Conservation (phyloP, 108 stramenopile species). For the Nitzschia sp. region DNA sequence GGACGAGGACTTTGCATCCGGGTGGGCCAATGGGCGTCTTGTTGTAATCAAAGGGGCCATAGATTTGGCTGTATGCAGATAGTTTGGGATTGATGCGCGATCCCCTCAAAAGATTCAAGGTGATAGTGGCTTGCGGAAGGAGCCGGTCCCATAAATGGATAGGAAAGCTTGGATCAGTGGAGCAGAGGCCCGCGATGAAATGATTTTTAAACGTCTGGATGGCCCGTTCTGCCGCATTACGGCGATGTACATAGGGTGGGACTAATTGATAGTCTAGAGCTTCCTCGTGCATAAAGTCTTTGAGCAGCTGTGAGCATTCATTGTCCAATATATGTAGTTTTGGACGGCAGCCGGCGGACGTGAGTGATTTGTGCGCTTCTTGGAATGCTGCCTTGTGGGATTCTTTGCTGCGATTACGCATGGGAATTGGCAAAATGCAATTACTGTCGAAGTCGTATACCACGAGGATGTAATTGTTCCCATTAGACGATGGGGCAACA, state of each 20-base stretch:
- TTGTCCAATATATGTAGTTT: too few relatives aligned
- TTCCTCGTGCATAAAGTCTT: constrained; percentile 3
- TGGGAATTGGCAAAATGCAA: constrained; percentile 30
- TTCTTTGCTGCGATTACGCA: constrained; percentile 15
- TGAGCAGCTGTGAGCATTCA: too few relatives aligned
- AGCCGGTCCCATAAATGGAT: constrained; percentile 36
- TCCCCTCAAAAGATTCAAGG: constrained; percentile 42
- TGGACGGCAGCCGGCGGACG: too few relatives aligned
- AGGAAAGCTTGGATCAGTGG: too few relatives aligned
- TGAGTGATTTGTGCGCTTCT: constrained; percentile 19
- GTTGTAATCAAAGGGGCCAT: constrained; percentile 32
- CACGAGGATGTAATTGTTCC: too few relatives aligned
- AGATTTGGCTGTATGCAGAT: constrained; percentile 38
- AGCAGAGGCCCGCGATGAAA: too few relatives aligned
- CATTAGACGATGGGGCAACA: constrained; percentile 12
- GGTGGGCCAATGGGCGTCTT: too few relatives aligned
- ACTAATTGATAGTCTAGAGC: constrained; percentile 13
- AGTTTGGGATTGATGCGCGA: constrained; percentile 38
- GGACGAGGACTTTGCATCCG: too few relatives aligned
- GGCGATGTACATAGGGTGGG: constrained; percentile 29
- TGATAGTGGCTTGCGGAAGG: constrained; percentile 30
- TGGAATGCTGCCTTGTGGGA: constrained; percentile 2
- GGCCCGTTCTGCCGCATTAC: too few relatives aligned
- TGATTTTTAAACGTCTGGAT: too few relatives aligned
- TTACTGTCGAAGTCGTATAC: constrained; percentile 43